Evolutionary conservation across 2,329 filamentous ascomycete species (phyloP), one percentile per base, ranked within the genome.

Genomic region (Neonectria neomacrospora): DNA sequence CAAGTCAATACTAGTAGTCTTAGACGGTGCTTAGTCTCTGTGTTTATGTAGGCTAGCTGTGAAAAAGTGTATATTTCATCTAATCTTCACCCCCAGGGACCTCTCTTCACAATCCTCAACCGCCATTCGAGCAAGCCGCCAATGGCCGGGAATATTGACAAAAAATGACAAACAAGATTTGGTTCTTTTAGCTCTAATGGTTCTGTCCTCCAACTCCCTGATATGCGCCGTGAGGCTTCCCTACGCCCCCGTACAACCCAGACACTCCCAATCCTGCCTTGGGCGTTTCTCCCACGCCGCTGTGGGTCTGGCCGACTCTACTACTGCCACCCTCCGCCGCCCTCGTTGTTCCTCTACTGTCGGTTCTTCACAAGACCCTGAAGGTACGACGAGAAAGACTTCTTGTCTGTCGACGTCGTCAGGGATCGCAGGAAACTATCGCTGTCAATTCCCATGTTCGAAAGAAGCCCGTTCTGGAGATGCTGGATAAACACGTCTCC

Each of bases 401-500:
- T 90, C 67, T 84, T 85, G 69, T 90, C 88, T 16, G 80, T 81
- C 11, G 83, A 83, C 20, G 85, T 87, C 2, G 86, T 88, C 78
- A 91, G 79, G 42, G 80, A 81, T 65, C 83, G 81, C 66, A 91
- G 75, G 70, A 89, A 90, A 58, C 87, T 86, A 22, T 81, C 81
- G 9, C 86, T 88, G 58, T 88, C 85, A 23, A 90, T 84, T 0
- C 90, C 90, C 68, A 93, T 81, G 48, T 82, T 84, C 0, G 88
- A 84, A 69, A 94, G 87, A 61, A 94, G 85, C 2, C 82, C 81
- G 16, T 82, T 81, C 69, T 88, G 88, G 50, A 95, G 78, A 72
- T 91, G 86, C 64, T 87, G 85, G 23, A 95, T 85, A 76, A 97
- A 98, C 59, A 88, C 85, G 54, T 91, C 87, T 26, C 96, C 96